Evolutionary conservation across 176 grass and related monocot genomes (phyloP).

Genomic region (Triticum timopheevii): DNA sequence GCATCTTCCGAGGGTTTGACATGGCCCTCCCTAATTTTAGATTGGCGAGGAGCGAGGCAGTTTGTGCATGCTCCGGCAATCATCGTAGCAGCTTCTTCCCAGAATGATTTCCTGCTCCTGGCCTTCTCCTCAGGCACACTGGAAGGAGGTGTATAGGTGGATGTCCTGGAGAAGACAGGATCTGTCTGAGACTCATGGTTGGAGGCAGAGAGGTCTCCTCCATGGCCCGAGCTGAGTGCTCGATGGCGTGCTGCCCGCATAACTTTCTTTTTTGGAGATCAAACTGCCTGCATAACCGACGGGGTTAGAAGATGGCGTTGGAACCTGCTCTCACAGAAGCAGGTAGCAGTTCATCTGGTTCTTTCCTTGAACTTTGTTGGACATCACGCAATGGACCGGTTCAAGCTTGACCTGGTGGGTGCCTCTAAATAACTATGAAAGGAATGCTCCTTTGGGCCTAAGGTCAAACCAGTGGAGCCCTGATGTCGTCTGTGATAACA

Average conservation of each 20-base stretch:
- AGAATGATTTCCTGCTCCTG: constrained; percentile 29
- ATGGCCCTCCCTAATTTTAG: constrained; percentile 22
- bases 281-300: background rate
- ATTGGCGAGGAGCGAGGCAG: constrained; percentile 34
- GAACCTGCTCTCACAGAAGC: background rate
- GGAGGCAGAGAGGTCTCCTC: constrained; percentile 22
- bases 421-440: constrained; percentile 24
- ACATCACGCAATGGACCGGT: constrained; percentile 23
- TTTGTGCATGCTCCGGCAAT: constrained; percentile 35
- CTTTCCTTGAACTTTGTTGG: constrained; percentile 23
- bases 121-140: background rate
- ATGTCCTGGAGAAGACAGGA: constrained; percentile 47
- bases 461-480: constrained; percentile 12
- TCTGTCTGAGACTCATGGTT: constrained; percentile 38
- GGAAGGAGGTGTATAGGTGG: constrained; percentile 47
- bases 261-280: background rate
- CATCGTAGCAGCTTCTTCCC: constrained; percentile 22
- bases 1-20: constrained; percentile 18
- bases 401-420: constrained; percentile 38
- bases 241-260: constrained; percentile 41
- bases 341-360: constrained; percentile 24
- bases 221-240: constrained; percentile 25
- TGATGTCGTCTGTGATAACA: background rate
- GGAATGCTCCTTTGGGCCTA: background rate
- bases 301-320: constrained; percentile 28